A percentile compares a stretch with the other conserved stretches of the same genome.
phyloP scores from a whole-genome alignment of 1,284 basidiomycete genomes.

The Microstroma glucosiphilum region DNA sequence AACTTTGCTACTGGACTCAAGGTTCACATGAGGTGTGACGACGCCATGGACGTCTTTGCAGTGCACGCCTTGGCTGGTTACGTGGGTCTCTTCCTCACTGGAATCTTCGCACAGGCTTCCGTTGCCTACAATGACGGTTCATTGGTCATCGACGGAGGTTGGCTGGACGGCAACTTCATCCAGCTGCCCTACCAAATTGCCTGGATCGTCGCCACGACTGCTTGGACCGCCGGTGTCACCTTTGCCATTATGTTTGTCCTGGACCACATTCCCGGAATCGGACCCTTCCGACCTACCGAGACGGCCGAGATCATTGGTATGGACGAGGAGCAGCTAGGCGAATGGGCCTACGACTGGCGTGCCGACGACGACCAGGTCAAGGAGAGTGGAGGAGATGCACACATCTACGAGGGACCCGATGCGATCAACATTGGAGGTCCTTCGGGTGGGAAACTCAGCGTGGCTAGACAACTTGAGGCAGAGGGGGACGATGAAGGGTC shows the following conservation, averaged over 20 bases:
- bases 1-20: conserved; percentile 80
- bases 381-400: conserved; percentile 17
- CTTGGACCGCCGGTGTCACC: conserved; percentile 57
- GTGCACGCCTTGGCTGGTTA: conserved; percentile 41
- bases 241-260: conserved; percentile 60
- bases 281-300: conserved; percentile 66
- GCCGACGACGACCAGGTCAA: conserved; percentile 40
- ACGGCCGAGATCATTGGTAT: conserved; percentile 78
- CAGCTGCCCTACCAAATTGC: conserved; percentile 77
- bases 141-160: conserved; percentile 61
- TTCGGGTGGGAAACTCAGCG: no score
- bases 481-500: background rate
- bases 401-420: background rate
- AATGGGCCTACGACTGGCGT: conserved; percentile 52
- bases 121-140: conserved; percentile 68
- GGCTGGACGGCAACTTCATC: conserved; percentile 64
- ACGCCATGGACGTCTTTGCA: conserved; percentile 59
- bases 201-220: conserved; percentile 65
- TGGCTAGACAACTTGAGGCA: background rate
- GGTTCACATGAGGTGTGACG: conserved; percentile 61
- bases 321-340: conserved; percentile 64
- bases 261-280: conserved; percentile 66
- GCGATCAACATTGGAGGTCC: background rate
- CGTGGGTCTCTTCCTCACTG: conserved; percentile 46
- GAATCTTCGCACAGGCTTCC: conserved; percentile 68